A percentile compares a stretch with the other conserved stretches of the same genome.
Evolutionary conservation across 208 protist genomes (phyloP).

Genomic region (Trypanosoma mega): DNA sequence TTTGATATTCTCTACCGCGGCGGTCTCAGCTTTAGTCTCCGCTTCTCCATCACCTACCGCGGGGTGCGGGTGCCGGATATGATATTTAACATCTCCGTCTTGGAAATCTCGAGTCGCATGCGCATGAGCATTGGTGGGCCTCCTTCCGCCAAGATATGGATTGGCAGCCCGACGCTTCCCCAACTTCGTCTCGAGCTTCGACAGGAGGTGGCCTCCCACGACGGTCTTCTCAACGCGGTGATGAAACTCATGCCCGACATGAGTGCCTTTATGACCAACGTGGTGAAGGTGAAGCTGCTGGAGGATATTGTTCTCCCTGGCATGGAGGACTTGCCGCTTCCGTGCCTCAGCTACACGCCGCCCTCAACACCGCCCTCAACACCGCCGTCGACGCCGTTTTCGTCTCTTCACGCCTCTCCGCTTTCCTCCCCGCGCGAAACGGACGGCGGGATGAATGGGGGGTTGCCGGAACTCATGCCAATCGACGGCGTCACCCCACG

Average conservation of each 20-base stretch:
- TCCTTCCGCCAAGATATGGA: constrained; percentile 75
- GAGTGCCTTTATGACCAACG: constrained; percentile 56
- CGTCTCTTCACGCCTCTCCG: neutral
- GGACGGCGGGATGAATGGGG: neutral
- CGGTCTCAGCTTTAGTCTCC: constrained; percentile 62
- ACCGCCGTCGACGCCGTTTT: constrained; percentile 11
- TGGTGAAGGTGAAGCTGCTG: constrained; percentile 71
- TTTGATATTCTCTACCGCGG: constrained; percentile 87
- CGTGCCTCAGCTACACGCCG: constrained; percentile 29
- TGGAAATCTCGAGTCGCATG: constrained; percentile 75
- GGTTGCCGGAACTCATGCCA: no score
- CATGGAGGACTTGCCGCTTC: constrained; percentile 82
- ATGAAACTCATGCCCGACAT: constrained; percentile 76
- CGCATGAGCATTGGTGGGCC: constrained; percentile 69
- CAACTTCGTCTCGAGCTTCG: constrained; percentile 74
- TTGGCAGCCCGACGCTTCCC: constrained; percentile 51
- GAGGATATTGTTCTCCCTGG: constrained; percentile 85
- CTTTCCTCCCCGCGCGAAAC: neutral
- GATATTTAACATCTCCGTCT: constrained; percentile 70
- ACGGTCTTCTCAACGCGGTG: constrained; percentile 63
- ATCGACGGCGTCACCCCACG: no score
- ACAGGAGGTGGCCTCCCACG: constrained; percentile 73
- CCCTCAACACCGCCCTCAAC: constrained; percentile 16
- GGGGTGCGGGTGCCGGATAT: constrained; percentile 68
- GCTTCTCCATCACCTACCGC: constrained; percentile 65